phyloP scores from a whole-genome alignment of 2,329 filamentous ascomycete genomes.

The Exophiala oligosperma region DNA sequence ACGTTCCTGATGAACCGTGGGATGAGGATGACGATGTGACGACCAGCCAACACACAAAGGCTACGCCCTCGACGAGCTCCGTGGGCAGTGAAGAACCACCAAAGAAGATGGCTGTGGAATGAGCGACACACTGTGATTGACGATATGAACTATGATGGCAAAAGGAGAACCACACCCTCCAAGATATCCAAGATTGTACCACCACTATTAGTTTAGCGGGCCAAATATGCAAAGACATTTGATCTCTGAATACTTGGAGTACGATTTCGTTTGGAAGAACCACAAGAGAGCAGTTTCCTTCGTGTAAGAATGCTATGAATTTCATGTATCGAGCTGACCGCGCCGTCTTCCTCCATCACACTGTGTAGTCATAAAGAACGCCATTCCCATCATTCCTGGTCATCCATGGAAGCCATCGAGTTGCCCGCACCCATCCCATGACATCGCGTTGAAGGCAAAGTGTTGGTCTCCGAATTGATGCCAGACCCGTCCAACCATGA shows the following conservation, averaged over 20 bases:
- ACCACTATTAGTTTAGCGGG: conserved; percentile 3
- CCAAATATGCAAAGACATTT: not conserved
- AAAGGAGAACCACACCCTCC: not conserved
- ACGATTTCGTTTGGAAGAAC: too few relatives aligned
- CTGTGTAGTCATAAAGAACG: too few relatives aligned
- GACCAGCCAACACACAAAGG: conserved; percentile 28
- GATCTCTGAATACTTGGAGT: not conserved
- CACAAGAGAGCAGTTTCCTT: too few relatives aligned
- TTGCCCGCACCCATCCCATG: too few relatives aligned
- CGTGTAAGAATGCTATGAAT: too few relatives aligned
- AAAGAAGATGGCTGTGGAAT: conserved; percentile 28
- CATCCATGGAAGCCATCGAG: too few relatives aligned
- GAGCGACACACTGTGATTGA: not conserved
- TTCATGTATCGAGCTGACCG: too few relatives aligned
- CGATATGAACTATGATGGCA: not conserved
- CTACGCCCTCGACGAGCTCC: conserved; percentile 30
- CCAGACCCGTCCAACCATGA: too few relatives aligned
- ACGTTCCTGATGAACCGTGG: conserved; percentile 64
- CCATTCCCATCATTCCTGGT: too few relatives aligned
- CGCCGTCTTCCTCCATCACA: too few relatives aligned
- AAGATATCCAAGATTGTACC: conserved; percentile 12
- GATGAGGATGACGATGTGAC: conserved; percentile 57
- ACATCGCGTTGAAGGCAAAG: too few relatives aligned
- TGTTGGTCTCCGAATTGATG: too few relatives aligned
- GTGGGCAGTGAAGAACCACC: conserved; percentile 29